Conservation (phyloP, 2,329 filamentous ascomycete species). For the Neofusicoccum ribis region DNA sequence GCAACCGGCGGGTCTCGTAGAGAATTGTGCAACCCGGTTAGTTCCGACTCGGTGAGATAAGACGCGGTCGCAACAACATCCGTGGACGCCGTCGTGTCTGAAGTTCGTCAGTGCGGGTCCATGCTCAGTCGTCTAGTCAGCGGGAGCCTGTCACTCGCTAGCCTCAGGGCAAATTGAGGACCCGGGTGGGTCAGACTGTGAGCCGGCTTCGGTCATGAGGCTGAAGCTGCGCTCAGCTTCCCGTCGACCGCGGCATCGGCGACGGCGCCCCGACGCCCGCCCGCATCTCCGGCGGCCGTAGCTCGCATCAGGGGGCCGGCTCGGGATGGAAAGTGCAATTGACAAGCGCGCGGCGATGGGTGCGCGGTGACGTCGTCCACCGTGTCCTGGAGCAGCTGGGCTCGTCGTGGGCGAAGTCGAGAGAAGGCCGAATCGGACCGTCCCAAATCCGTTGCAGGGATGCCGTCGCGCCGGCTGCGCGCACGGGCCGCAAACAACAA, state of each 20-base stretch:
- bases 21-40: slow-evolving; percentile 9
- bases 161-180: not conserved
- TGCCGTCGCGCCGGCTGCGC: not conserved
- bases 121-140: not conserved
- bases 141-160: slow-evolving; percentile 14
- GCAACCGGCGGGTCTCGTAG: not conserved
- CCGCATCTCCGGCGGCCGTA: not conserved
- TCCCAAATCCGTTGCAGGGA: slow-evolving; percentile 1
- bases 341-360: not conserved
- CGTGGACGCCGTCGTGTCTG: slow-evolving; percentile 16
- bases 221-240: slow-evolving; percentile 3
- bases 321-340: not conserved
- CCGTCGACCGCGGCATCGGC: slow-evolving; percentile 10
- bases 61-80: not conserved
- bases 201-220: slow-evolving; percentile 10
- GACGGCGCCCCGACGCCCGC: not conserved
- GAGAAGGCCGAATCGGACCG: slow-evolving; percentile 7
- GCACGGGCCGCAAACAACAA: not conserved
- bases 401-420: slow-evolving; percentile 2
- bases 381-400: not conserved
- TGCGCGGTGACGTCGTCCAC: slow-evolving; percentile 1
- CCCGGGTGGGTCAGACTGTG: slow-evolving; percentile 6
- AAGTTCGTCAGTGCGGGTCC: slow-evolving; percentile 19
- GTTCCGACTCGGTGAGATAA: slow-evolving; percentile 18
- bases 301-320: not conserved